Base-by-base conservation (phyloP, 805 yeast genomes). In the Ogataea dorogensis region DNA sequence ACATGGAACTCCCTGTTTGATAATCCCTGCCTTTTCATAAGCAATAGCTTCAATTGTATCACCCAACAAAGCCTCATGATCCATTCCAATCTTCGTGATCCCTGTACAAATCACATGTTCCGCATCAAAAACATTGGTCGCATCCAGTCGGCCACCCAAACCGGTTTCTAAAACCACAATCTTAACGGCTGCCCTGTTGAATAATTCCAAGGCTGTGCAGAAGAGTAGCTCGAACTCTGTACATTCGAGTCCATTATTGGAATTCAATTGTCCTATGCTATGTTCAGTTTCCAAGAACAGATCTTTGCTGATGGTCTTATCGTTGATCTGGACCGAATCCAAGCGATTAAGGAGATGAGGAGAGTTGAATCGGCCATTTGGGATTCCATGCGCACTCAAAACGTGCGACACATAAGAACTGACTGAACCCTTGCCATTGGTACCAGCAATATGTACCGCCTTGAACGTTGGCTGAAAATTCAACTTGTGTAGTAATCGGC, bases 381-480 rank as follows among this genome's bases (percentile, higher is more conserved):
- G 54, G 25, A 74, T 59, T 1, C 63, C 65, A 15, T 75, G 67
- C 10, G 58, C 56, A 14, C 75, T 68, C 17, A 89, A 59, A 2
- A 81, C 67, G 12, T 87, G 77, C 3, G 87, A 70, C 7, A 93
- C 40, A 55, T 88, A 89, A 0, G 96, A 80, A 40, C 95, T 79
- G 0, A 89, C 85, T 0, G 97, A 88, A 0, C 98, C 98, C 54
- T 91, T 91, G 0, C 98, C 98, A 55, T 91, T 91, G 7, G 98
- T 91, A 0, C 98, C 98, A 0, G 96, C 96, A 4, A 93, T 73
- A 54, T 93, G 98, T n/a, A 93, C 65, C 0, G 87, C 79, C 43
- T 75, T 74, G 52, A 77, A 77, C 8, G 58, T 49, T 24, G 86
- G 93, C 0, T 96, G 97, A 49, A 78, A 74, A 0, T 86, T 87